phyloP scores from a whole-genome alignment of 306 rosid species.

The Sicyos baderoa region DNA sequence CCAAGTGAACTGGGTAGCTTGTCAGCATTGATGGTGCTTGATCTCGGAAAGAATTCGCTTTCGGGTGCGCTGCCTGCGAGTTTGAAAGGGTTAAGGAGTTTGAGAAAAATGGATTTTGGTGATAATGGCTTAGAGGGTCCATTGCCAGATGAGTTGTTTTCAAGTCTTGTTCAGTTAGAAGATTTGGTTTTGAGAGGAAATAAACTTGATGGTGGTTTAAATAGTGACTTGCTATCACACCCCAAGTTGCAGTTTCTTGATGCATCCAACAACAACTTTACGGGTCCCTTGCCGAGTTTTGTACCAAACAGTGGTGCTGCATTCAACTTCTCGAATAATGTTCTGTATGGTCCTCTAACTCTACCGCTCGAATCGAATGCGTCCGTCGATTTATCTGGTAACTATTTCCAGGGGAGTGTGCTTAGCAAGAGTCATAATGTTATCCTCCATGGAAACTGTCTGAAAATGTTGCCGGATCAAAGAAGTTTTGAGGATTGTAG shows the following conservation, averaged over 20 bases:
- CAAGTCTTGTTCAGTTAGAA: slow-evolving; percentile 29
- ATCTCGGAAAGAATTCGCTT: slow-evolving; percentile 58
- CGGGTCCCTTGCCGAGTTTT: slow-evolving; percentile 41
- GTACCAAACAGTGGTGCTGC: slow-evolving; percentile 25
- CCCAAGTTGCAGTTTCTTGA: slow-evolving; percentile 46
- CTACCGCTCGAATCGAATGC: slow-evolving; percentile 23
- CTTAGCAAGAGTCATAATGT: slow-evolving; percentile 27
- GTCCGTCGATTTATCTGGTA: slow-evolving; percentile 55
- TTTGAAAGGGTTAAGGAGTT: slow-evolving; percentile 28
- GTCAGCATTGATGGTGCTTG: slow-evolving; percentile 41
- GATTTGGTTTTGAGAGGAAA: slow-evolving; percentile 40
- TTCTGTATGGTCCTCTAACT: slow-evolving; percentile 54
- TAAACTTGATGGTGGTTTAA: slow-evolving; percentile 43
- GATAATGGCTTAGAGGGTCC: slow-evolving; percentile 36
- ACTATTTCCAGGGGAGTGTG: slow-evolving; percentile 60
- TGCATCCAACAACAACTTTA: slow-evolving; percentile 52
- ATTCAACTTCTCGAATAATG: slow-evolving; percentile 62
- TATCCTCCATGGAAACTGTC: slow-evolving; percentile 52
- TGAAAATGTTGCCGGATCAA: slow-evolving; percentile 39
- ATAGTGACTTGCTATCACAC: slow-evolving; percentile 38
- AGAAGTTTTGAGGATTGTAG: slow-evolving; percentile 44
- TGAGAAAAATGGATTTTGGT: slow-evolving; percentile 31
- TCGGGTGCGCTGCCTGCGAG: slow-evolving; percentile 46
- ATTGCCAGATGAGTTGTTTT: slow-evolving; percentile 34
- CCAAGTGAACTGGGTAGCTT: slow-evolving; percentile 49